Conservation (phyloP, 495 filamentous ascomycete species). For the Echria macrotheca region DNA sequence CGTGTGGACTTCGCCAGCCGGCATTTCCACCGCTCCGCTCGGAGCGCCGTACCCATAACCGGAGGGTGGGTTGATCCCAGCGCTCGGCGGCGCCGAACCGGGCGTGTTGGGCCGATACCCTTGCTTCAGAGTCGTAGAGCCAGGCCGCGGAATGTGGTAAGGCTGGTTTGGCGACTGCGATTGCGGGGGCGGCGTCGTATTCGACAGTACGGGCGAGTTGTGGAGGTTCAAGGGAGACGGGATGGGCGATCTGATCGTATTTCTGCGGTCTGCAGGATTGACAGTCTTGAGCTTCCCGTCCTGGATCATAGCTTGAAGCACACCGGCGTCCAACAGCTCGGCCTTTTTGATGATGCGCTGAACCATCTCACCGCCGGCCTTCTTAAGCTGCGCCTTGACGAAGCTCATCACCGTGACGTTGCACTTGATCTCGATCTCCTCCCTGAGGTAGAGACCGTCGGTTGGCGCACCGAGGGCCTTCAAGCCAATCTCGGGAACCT, state of each 20-base stretch:
- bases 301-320: constrained; percentile 46
- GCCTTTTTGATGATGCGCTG: constrained; percentile 64
- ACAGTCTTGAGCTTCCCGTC: constrained; percentile 45
- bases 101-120: constrained; percentile 20
- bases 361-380: constrained; percentile 59
- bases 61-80: constrained; percentile 4
- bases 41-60: constrained; percentile 12
- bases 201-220: constrained; percentile 18
- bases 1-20: constrained; percentile 9
- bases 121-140: constrained; percentile 15
- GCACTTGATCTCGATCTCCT: constrained; percentile 70
- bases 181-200: constrained; percentile 23
- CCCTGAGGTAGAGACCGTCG: constrained; percentile 66
- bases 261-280: constrained; percentile 39
- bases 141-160: constrained; percentile 38
- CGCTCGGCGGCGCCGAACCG: no score
- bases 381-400: constrained; percentile 65
- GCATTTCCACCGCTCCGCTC: constrained; percentile 20
- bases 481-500: constrained; percentile 52
- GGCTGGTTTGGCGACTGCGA: constrained; percentile 32
- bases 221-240: constrained; percentile 30
- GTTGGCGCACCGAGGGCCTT: constrained; percentile 46
- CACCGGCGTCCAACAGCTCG: constrained; percentile 43
- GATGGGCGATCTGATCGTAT: constrained; percentile 24
- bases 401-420: constrained; percentile 62